Conservation (phyloP, 805 yeast species). For the Scheffersomyces stipitis region DNA sequence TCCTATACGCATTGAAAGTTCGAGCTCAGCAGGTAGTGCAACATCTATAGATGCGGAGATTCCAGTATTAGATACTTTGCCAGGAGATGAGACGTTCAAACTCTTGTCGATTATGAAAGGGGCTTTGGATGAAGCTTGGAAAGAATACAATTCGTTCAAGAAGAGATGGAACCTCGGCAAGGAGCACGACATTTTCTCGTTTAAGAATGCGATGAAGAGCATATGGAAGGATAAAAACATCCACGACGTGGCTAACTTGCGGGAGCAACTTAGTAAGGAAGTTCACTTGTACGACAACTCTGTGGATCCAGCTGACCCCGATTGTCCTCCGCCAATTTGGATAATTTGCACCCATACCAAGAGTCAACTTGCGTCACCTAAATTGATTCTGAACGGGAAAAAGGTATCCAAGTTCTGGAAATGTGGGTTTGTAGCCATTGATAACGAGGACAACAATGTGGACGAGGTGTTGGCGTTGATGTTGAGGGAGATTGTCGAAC, state of each 20-base stretch:
- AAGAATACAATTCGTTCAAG: slow-evolving; percentile 57
- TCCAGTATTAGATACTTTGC: slow-evolving; percentile 8
- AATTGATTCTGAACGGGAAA: slow-evolving; percentile 56
- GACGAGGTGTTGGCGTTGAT: slow-evolving; percentile 59
- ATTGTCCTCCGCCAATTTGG: slow-evolving; percentile 61
- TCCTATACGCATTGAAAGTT: too few relatives aligned
- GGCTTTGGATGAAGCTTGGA: slow-evolving; percentile 73
- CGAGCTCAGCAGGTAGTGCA: slow-evolving; percentile 8
- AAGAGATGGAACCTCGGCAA: slow-evolving; percentile 60
- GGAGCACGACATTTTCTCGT: slow-evolving; percentile 65
- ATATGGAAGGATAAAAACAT: slow-evolving; percentile 51
- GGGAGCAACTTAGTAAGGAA: slow-evolving; percentile 29
- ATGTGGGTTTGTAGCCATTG: slow-evolving; percentile 65
- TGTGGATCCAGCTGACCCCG: slow-evolving; percentile 34
- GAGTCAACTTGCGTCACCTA: slow-evolving; percentile 60
- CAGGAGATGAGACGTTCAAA: slow-evolving; percentile 29
- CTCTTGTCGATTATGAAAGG: slow-evolving; percentile 49
- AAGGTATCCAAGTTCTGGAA: slow-evolving; percentile 60
- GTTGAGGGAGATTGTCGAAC: slow-evolving; percentile 60
- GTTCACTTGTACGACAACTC: slow-evolving; percentile 28
- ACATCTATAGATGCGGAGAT: slow-evolving; percentile 2
- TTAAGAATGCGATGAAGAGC: slow-evolving; percentile 56
- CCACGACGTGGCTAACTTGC: slow-evolving; percentile 15
- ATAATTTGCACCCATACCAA: slow-evolving; percentile 64
- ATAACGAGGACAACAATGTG: slow-evolving; percentile 51